phyloP scores from a whole-genome alignment of 768 basidiomycete genomes.

The Kwoniella dendrophila region DNA sequence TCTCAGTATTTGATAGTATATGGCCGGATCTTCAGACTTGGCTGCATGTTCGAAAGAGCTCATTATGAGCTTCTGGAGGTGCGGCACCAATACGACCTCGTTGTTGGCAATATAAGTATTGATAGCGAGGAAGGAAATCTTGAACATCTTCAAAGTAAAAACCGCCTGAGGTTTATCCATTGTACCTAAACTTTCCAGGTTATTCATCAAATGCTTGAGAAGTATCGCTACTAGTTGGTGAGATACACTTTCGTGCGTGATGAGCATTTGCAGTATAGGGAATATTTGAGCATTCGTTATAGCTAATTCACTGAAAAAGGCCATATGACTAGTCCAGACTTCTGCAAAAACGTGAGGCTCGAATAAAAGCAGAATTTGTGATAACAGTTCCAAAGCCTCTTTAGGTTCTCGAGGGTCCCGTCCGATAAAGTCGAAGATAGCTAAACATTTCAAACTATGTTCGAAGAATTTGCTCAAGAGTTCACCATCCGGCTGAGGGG shows the following conservation, averaged over 20 bases:
- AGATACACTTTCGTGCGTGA: conserved; percentile 73
- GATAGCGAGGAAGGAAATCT: conserved; percentile 90
- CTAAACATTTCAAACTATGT: conserved; percentile 78
- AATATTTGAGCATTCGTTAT: conserved; percentile 76
- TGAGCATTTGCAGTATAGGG: conserved; percentile 80
- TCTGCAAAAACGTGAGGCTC: conserved; percentile 92
- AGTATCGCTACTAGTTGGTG: conserved; percentile 84
- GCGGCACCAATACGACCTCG: conserved; percentile 89
- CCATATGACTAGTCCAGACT: conserved; percentile 91
- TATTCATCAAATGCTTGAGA: conserved; percentile 78
- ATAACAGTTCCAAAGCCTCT: conserved; percentile 81
- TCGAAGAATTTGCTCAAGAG: conserved; percentile 85
- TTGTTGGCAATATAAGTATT: conserved; percentile 71
- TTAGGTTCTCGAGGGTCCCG: conserved; percentile 63
- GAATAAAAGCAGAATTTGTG: conserved; percentile 74
- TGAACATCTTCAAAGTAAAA: conserved; percentile 86
- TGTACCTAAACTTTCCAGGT: conserved; percentile 74
- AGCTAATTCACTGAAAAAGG: conserved; percentile 80
- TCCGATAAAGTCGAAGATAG: conserved; percentile 64
- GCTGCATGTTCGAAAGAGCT: conserved; percentile 93
- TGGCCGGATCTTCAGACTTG: conserved; percentile 83
- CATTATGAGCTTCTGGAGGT: conserved; percentile 90
- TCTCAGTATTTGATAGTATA: conserved; percentile 89
- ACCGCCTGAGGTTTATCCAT: conserved; percentile 78
- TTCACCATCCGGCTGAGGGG: conserved; percentile 78